Percentiles rank a stretch among this genome's conserved stretches.
phyloP scores from a whole-genome alignment of 2,329 filamentous ascomycete species.

The Talaromyces sp. region DNA sequence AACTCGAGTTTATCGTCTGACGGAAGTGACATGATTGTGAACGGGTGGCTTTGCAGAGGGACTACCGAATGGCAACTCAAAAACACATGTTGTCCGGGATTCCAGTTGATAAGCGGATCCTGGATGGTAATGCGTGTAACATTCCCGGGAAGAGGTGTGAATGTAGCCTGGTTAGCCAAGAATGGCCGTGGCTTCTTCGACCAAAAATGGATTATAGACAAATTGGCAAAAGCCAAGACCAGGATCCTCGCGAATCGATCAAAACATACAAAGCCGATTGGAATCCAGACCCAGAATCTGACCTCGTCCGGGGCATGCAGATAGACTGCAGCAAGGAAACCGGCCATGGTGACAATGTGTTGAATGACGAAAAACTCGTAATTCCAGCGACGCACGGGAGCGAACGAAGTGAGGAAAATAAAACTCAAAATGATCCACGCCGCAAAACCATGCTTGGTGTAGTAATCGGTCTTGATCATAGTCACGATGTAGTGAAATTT shows the following conservation, averaged over 20 bases:
- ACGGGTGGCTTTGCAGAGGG: slow-evolving; percentile 63
- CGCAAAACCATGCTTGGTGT: slow-evolving; percentile 53
- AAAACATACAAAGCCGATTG: slow-evolving; percentile 48
- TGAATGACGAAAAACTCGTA: slow-evolving; percentile 58
- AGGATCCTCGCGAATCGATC: slow-evolving; percentile 44
- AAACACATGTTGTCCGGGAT: slow-evolving; percentile 63
- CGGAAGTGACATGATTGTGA: slow-evolving; percentile 60
- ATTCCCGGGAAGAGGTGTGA: slow-evolving; percentile 53
- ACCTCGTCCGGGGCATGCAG: slow-evolving; percentile 49
- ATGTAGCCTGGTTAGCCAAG: slow-evolving; percentile 45
- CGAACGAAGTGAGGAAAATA: slow-evolving; percentile 52
- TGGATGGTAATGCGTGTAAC: slow-evolving; percentile 58
- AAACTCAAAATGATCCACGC: slow-evolving; percentile 54
- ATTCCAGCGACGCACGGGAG: slow-evolving; percentile 49
- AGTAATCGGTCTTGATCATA: slow-evolving; percentile 50
- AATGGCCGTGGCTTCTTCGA: slow-evolving; percentile 24
- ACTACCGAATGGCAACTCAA: slow-evolving; percentile 57
- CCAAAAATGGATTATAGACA: slow-evolving; percentile 41
- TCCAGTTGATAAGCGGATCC: slow-evolving; percentile 58
- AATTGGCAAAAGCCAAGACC: slow-evolving; percentile 40
- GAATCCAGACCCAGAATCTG: slow-evolving; percentile 48
- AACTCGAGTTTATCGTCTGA: slow-evolving; percentile 58
- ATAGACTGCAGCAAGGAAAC: slow-evolving; percentile 51
- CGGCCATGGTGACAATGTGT: slow-evolving; percentile 53
- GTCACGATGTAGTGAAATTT: slow-evolving; percentile 51